Conservation (phyloP, 805 yeast genomes). For the Ogataea chonburiensis region DNA sequence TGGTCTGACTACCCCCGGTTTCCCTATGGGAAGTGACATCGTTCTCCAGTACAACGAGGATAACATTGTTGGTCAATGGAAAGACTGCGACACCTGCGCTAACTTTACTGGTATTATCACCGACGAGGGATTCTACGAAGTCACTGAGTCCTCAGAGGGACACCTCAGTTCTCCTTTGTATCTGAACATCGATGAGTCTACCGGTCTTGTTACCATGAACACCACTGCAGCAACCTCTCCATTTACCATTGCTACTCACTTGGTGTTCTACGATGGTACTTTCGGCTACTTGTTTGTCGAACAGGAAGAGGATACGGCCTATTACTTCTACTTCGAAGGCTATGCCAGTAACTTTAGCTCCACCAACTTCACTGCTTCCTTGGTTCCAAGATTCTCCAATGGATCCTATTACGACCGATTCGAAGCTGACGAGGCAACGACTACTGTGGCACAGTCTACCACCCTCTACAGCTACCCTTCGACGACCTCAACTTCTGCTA, state of each 20-base stretch:
- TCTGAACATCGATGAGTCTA: background rate
- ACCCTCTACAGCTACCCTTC: background rate
- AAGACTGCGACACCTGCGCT: conserved; percentile 1
- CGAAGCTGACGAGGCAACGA: conserved; percentile 1
- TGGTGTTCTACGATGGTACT: conserved; percentile 1
- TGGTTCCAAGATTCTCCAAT: too few relatives aligned
- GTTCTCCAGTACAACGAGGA: conserved; percentile 4
- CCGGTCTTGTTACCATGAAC: conserved; percentile 1
- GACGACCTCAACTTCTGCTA: background rate
- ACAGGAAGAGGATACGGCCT: background rate
- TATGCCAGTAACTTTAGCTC: background rate
- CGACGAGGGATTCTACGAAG: conserved; percentile 1
- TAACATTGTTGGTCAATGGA: background rate
- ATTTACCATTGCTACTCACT: background rate
- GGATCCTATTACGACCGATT: background rate
- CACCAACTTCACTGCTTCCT: background rate
- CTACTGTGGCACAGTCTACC: conserved; percentile 1
- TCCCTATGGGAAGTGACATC: too few relatives aligned
- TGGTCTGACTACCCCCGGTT: too few relatives aligned
- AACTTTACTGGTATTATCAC: conserved; percentile 3
- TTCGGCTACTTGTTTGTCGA: background rate
- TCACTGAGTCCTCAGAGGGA: background rate
- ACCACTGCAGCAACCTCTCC: background rate
- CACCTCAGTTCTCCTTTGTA: background rate
- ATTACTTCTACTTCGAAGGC: conserved; percentile 1